Evolutionary conservation across 345 rosid genomes (phyloP), one percentile per base, ranked within the genome.

Genomic region (Eucalyptus camaldulensis): DNA sequence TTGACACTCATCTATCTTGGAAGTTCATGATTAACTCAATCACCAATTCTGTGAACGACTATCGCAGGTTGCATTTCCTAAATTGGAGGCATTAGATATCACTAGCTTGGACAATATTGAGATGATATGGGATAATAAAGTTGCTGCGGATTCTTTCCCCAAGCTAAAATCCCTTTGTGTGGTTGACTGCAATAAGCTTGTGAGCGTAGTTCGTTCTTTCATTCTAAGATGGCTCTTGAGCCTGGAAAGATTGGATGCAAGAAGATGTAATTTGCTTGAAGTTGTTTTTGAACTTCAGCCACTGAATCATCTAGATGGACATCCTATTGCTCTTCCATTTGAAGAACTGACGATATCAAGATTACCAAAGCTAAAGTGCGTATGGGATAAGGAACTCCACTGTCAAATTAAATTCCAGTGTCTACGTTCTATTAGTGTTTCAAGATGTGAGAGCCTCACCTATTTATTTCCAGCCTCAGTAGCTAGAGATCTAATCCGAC

Each of bases 81-180:
- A 2, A 5, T 65, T 65, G 72, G 37, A 65, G 72, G 4, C 8
- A 6, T 65, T 65, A n/a, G 0, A 6, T 65, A 13, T n/a, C 17
- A 4, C 0, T 13, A 1, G 37, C 72, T 13, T n/a, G 37, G 10
- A n/a, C 2, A n/a, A 7, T 1, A n/a, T 65, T 0, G 10, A 65
- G 76, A 29, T n/a, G 76, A n/a, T n/a, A n/a, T 65, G 19, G 21
- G 37, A 65, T 0, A 13, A n/a, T 65, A 3, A 7, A 14, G 5
- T 6, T 65, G 19, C 3, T 7, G 21, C 3, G 5, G 3, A n/a
- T 3, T n/a, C 21, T 65, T 65, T 65, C 19, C 1, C 33, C 5
- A 65, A 14, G 10, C 5, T 65, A n/a, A n/a, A n/a, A 4, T 2
- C 5, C 1, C 76, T 65, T 65, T 7, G 1, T 1, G 19, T 65